Conservation (phyloP, 2,329 filamentous ascomycete genomes). For the Cladophialophora bantiana region DNA sequence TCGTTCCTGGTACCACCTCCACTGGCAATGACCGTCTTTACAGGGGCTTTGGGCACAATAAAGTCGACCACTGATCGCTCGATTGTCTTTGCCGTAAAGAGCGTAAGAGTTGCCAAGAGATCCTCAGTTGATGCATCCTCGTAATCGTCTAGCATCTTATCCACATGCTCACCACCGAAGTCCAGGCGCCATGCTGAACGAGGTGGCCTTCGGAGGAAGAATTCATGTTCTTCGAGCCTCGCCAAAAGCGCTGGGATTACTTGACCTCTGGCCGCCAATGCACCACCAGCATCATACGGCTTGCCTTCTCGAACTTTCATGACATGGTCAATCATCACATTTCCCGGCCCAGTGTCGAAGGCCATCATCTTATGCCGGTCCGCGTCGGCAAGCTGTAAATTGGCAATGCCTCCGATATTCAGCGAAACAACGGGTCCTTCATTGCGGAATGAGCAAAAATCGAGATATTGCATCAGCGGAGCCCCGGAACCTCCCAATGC, state of each 20-base stretch:
- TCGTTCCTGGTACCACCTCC: constrained; percentile 43
- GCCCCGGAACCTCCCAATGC: constrained; percentile 44
- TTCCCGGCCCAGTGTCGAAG: constrained; percentile 44
- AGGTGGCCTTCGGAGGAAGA: constrained; percentile 42
- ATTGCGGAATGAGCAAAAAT: constrained; percentile 44
- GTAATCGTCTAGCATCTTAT: constrained; percentile 38
- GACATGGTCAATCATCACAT: constrained; percentile 46
- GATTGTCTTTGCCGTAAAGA: constrained; percentile 41
- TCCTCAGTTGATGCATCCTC: constrained; percentile 38
- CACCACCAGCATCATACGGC: constrained; percentile 43
- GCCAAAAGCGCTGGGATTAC: constrained; percentile 38
- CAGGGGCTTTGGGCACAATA: constrained; percentile 38
- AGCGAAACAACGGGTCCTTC: constrained; percentile 41
- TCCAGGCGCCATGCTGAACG: constrained; percentile 44
- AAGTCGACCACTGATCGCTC: constrained; percentile 40
- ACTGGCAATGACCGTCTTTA: constrained; percentile 40
- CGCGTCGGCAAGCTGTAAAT: constrained; percentile 43
- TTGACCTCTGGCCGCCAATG: constrained; percentile 40
- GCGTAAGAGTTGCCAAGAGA: constrained; percentile 40
- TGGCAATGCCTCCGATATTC: constrained; percentile 46
- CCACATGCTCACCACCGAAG: constrained; percentile 43
- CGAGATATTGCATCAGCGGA: constrained; percentile 46
- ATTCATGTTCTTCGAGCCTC: constrained; percentile 39
- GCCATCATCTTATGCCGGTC: constrained; percentile 46
- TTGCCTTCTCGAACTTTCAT: constrained; percentile 40